Percentiles rank a stretch among this genome's conserved stretches.
These are phyloP conservation scores for Trichoderma virens DNA, from an alignment of 495 filamentous ascomycete species.

Conservation along the genomic window DNA sequence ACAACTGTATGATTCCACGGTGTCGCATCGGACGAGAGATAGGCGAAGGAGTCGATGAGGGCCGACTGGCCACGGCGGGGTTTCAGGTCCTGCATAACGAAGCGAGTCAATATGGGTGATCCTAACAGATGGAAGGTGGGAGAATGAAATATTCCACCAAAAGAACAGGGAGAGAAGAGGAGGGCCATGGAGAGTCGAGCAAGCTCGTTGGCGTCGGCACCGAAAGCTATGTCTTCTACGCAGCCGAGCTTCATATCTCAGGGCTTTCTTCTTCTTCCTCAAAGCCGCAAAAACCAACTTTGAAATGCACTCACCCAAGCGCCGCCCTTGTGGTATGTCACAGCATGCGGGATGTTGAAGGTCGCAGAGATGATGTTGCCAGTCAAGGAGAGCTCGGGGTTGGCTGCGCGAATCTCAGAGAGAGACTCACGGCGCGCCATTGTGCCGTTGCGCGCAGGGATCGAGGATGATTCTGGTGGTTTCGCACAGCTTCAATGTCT, in stretches of 20 bases:
- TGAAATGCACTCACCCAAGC: constrained; percentile 57
- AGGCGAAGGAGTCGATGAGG: constrained; percentile 78
- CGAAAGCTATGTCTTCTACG: background rate
- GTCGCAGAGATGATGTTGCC: constrained; percentile 82
- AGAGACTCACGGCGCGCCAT: constrained; percentile 40
- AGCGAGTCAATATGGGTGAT: constrained; percentile 1
- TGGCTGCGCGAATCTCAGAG: constrained; percentile 48
- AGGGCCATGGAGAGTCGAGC: background rate
- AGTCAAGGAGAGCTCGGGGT: constrained; percentile 63
- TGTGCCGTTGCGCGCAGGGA: constrained; percentile 31
- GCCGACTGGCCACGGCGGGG: constrained; percentile 77
- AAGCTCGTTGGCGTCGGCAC: background rate
- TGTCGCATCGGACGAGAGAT: constrained; percentile 66
- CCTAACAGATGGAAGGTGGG: background rate
- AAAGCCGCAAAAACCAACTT: background rate
- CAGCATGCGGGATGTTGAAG: constrained; percentile 72
- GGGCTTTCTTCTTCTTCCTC: background rate
- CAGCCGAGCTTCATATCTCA: background rate
- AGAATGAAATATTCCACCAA: background rate
- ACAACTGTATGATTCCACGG: constrained; percentile 83
- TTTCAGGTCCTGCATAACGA: constrained; percentile 51
- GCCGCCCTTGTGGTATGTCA: constrained; percentile 56
- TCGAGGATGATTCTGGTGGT: constrained; percentile 30
- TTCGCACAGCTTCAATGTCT: background rate
- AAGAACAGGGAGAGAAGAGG: background rate